Percentiles rank a stretch among this genome's conserved stretches.
Conservation (phyloP, 83 land plant genomes). For the Picea abies region DNA sequence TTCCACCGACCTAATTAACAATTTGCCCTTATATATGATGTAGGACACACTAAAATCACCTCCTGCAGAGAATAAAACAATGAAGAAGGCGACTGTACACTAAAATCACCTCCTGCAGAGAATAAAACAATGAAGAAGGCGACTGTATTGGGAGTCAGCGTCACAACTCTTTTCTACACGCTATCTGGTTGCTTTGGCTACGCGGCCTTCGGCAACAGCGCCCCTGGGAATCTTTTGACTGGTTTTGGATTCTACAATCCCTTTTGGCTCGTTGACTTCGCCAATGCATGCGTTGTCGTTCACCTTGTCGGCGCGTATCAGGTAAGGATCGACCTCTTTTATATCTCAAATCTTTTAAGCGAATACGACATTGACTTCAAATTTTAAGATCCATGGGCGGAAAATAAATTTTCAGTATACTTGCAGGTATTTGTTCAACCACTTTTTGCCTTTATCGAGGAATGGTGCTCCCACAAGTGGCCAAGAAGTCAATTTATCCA, state of each 20-base stretch:
- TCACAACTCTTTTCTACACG: constrained; percentile 62
- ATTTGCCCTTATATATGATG: background rate
- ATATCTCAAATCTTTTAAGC: too few species aligned
- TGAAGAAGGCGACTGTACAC: constrained; percentile 70
- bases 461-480: constrained; percentile 25
- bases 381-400: too few species aligned
- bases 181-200: constrained; percentile 60
- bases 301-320: constrained; percentile 86
- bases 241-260: constrained; percentile 82
- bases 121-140: constrained; percentile 71
- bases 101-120: constrained; percentile 64
- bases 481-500: constrained; percentile 49
- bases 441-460: constrained; percentile 51
- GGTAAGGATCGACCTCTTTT: constrained; percentile 19
- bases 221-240: constrained; percentile 78
- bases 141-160: constrained; percentile 31
- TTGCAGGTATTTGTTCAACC: constrained; percentile 72
- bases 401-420: too few species aligned
- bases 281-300: constrained; percentile 61
- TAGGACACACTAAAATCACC: constrained; percentile 75
- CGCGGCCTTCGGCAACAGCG: constrained; percentile 71
- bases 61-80: constrained; percentile 62
- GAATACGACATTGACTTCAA: too few species aligned
- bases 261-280: constrained; percentile 72
- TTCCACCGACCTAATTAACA: too few species aligned